Evolutionary conservation across 352 stramenopile genomes (phyloP).

Genomic region (Thalassiosira mediterranea): DNA sequence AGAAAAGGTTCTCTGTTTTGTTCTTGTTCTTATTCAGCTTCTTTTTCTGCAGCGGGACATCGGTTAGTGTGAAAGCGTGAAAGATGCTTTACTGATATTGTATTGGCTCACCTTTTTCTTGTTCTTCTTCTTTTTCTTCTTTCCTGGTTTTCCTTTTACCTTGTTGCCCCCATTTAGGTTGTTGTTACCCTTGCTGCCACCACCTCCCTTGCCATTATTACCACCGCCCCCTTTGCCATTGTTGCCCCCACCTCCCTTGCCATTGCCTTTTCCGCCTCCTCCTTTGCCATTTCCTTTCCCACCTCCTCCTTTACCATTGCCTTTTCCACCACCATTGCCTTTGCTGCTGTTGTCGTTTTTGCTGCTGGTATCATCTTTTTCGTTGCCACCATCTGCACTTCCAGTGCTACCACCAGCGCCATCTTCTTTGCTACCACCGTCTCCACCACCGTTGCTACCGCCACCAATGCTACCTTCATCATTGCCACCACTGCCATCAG

Average conservation of each 20-base stretch:
- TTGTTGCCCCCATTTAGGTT: not conserved
- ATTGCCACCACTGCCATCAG: not conserved
- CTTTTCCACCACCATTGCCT: not conserved
- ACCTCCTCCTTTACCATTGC: not conserved
- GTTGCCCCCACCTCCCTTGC: too few relatives aligned
- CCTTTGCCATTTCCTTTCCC: not conserved
- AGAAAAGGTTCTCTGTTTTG: too few relatives aligned
- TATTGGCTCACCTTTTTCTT: slow-evolving; percentile 7
- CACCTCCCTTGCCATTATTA: too few relatives aligned
- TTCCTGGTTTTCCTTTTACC: not conserved
- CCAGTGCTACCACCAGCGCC: too few relatives aligned
- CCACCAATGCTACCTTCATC: not conserved
- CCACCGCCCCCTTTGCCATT: too few relatives aligned
- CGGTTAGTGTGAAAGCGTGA: too few relatives aligned
- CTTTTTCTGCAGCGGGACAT: too few relatives aligned
- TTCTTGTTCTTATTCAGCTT: too few relatives aligned
- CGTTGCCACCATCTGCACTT: too few relatives aligned
- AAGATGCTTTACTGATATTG: too few relatives aligned
- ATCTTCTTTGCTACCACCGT: too few relatives aligned
- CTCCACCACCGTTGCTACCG: not conserved
- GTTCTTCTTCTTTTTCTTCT: slow-evolving; percentile 1
- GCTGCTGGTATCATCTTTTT: not conserved
- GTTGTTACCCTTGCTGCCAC: not conserved
- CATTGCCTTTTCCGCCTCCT: too few relatives aligned
- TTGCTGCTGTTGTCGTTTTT: not conserved